Percentiles rank a stretch among this genome's conserved stretches.
phyloP scores from a whole-genome alignment of 2,329 filamentous ascomycete species.

The Pseudogymnoascus sp. region DNA sequence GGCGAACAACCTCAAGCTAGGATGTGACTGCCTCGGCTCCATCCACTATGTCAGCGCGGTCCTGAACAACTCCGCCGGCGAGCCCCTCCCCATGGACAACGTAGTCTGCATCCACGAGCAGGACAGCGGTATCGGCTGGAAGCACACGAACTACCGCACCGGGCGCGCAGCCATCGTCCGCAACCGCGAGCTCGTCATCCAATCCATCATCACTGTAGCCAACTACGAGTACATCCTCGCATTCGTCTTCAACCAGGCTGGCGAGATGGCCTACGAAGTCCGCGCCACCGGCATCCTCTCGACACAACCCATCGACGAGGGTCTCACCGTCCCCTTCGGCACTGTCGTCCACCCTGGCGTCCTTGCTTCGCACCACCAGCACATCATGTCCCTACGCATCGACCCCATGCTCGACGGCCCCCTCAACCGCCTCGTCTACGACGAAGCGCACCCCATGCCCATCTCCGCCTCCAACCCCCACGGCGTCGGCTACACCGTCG shows the following conservation, averaged over 20 bases:
- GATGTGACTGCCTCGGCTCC: conserved; percentile 62
- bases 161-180: conserved; percentile 54
- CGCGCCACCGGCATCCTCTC: conserved; percentile 61
- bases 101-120: conserved; percentile 64
- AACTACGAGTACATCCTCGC: conserved; percentile 70
- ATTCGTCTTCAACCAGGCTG: conserved; percentile 64
- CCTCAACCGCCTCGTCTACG: conserved; percentile 46
- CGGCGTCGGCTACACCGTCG: conserved; percentile 41
- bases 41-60: conserved; percentile 59
- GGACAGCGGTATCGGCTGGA: conserved; percentile 58
- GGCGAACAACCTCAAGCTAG: conserved; percentile 61
- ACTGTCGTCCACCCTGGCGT: conserved; percentile 63
- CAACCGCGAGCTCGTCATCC: conserved; percentile 57
- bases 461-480: conserved; percentile 45
- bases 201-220: conserved; percentile 61
- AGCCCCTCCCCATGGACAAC: conserved; percentile 52
- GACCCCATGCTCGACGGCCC: conserved; percentile 54
- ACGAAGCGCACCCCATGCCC: conserved; percentile 53
- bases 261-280: conserved; percentile 58
- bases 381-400: conserved; percentile 62
- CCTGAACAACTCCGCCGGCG: conserved; percentile 51
- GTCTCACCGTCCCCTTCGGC: conserved; percentile 54
- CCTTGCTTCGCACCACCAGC: conserved; percentile 64
- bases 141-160: conserved; percentile 62
- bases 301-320: conserved; percentile 59